A percentile compares a stretch with the other conserved stretches of the same genome.
Evolutionary conservation across 1,139 yeast genomes (phyloP).

Genomic region (Geotrichum histeridarum): DNA sequence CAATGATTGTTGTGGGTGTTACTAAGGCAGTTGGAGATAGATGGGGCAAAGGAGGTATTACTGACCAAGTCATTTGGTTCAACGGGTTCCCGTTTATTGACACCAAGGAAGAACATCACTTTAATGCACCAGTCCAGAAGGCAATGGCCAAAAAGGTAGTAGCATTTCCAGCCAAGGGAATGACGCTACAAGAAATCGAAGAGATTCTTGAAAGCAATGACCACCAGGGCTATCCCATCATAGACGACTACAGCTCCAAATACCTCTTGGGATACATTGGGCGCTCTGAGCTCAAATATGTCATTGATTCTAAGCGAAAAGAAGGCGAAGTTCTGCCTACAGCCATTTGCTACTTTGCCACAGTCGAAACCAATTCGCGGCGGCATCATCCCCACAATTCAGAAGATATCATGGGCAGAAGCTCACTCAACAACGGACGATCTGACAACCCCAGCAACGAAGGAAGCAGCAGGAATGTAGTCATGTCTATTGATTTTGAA

Average conservation of each 20-base stretch:
- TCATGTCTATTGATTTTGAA: conserved; percentile 17
- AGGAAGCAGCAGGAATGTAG: not conserved
- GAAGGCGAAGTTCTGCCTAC: conserved; percentile 13
- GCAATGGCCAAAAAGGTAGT: conserved; percentile 62
- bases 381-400: conserved; percentile 3
- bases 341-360: conserved; percentile 26
- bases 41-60: conserved; percentile 83
- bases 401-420: not conserved
- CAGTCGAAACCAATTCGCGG: conserved; percentile 16
- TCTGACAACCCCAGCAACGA: not conserved
- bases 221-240: conserved; percentile 42
- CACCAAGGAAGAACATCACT: conserved; percentile 59
- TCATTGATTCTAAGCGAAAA: conserved; percentile 25
- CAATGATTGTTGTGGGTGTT: conserved; percentile 93
- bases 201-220: conserved; percentile 43
- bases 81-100: conserved; percentile 87
- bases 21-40: conserved; percentile 72
- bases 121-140: conserved; percentile 50
- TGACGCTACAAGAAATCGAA: conserved; percentile 36
- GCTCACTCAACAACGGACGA: not conserved
- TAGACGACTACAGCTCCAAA: conserved; percentile 23
- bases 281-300: conserved; percentile 34
- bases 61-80: conserved; percentile 87
- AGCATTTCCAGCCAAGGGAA: conserved; percentile 44
- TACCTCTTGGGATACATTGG: conserved; percentile 37